Percentiles rank a stretch among this genome's conserved stretches.
Evolutionary conservation across 192 early-diverging fungal species (phyloP).

Genomic region (Diversispora eburnea): DNA sequence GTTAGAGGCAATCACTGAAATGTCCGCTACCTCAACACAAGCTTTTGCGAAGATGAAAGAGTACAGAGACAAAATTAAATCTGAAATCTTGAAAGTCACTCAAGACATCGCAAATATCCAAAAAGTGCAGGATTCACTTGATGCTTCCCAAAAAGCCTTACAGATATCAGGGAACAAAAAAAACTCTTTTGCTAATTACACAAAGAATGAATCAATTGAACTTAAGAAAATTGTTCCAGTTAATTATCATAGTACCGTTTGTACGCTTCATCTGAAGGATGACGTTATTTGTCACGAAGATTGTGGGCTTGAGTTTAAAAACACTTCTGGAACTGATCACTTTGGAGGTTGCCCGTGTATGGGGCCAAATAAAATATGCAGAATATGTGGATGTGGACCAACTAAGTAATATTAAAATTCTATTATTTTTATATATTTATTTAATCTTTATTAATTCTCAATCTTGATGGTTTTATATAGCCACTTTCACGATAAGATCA

Average conservation of each 20-base stretch:
- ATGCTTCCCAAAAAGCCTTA: constrained; percentile 7
- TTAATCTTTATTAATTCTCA: neutral
- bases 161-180: neutral
- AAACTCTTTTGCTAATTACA: constrained; percentile 1
- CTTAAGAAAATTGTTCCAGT: neutral
- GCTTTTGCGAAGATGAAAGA: neutral
- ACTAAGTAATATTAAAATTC: constrained; percentile 6
- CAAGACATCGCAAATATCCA: constrained; percentile 6
- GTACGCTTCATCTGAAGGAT: neutral
- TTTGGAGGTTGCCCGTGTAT: neutral
- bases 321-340: neutral
- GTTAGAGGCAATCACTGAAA: neutral
- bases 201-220: neutral
- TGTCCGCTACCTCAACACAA: neutral
- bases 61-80: neutral
- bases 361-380: neutral
- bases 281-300: neutral
- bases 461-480: constrained; percentile 12
- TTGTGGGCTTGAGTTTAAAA: constrained; percentile 5
- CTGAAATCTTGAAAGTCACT: neutral
- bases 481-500: neutral
- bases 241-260: constrained; percentile 12
- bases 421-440: neutral
- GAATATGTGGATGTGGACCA: neutral
- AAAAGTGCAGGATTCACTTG: neutral